Base-by-base conservation (phyloP, 1,139 yeast species). In the Nakaseomyces kungkrabaensis region DNA sequence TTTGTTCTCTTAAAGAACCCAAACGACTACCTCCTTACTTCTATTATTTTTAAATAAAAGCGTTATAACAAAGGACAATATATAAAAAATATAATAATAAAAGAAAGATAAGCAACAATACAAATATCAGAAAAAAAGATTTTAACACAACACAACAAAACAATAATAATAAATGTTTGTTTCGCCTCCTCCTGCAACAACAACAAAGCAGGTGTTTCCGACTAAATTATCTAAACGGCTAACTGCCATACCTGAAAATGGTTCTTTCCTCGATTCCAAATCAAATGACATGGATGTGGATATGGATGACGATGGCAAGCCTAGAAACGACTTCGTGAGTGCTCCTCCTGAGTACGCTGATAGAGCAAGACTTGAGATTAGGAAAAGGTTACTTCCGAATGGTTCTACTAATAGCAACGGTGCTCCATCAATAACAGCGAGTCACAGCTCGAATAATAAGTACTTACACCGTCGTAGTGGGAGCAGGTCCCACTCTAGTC, bases 341-440 rank as follows among this genome's bases (percentile, higher is more conserved):
- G 69, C 73, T 9, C 73, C 73, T 26, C 60, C 63, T 46, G 72
- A 70, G 54, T 71, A 68, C 52, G 67, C 72, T 10, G 65, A 65
- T 38, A 62, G 72, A 46, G 73, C 74, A n/a, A 63, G 73, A 52
- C 67, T 65, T 48, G 73, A 70, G 52, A 67, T 71, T 46, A 62
- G 62, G 29, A 63, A 61, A 48, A 61, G 68, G 49, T 58, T 70
- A 46, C 57, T 66, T 25, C 53, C 48, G 13, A 43, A 22, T 24
- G 44, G 36, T 10, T 22, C n/a, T 10, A 26, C 33, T 13, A 9
- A 37, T 27, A 22, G n/a, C 13, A 25, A 11, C 13, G 37, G 26
- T 9, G 26, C 27, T 11, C 31, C 33, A 4, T n/a, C 27, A 4
- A 22, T 11, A 9, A 10, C 10, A 33, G 25, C 34, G 38, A 45